Evolutionary conservation across 108 stramenopile genomes (phyloP).

Genomic region (Ochromonas danica): DNA sequence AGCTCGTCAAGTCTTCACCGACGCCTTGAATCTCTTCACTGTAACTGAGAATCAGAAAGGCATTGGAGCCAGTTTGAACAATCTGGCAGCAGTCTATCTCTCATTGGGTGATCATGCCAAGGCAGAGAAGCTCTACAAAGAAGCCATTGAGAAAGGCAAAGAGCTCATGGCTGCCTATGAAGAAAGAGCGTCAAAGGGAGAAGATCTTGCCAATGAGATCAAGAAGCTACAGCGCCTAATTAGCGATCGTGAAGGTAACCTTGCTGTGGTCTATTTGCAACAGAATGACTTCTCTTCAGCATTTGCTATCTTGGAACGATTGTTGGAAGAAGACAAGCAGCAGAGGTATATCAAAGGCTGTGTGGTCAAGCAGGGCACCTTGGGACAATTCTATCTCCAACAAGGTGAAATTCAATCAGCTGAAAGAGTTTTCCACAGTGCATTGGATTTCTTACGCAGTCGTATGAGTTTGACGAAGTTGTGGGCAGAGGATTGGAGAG

Average conservation of each 20-base stretch:
- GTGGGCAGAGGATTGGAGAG: neutral
- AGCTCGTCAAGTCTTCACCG: neutral
- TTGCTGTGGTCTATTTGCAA: neutral
- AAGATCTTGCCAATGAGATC: neutral
- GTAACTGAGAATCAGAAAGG: neutral
- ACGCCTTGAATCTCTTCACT: neutral
- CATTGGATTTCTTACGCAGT: neutral
- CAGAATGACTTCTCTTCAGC: neutral
- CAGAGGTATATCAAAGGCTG: neutral
- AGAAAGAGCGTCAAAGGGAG: neutral
- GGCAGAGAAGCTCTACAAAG: neutral
- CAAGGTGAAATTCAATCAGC: neutral
- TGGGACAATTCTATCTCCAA: neutral
- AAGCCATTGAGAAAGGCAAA: neutral
- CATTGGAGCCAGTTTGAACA: neutral
- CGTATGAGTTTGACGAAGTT: neutral
- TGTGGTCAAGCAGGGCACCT: conserved; percentile 11
- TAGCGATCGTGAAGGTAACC: neutral
- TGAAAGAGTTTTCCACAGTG: neutral
- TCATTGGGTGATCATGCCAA: neutral
- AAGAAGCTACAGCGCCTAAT: neutral
- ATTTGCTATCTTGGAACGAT: neutral
- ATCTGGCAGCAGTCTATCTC: neutral
- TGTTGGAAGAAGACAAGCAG: neutral
- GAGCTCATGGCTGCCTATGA: neutral